Conservation (phyloP, 192 early-diverging fungal genomes). For the Phycomyces blakesleeanus region DNA sequence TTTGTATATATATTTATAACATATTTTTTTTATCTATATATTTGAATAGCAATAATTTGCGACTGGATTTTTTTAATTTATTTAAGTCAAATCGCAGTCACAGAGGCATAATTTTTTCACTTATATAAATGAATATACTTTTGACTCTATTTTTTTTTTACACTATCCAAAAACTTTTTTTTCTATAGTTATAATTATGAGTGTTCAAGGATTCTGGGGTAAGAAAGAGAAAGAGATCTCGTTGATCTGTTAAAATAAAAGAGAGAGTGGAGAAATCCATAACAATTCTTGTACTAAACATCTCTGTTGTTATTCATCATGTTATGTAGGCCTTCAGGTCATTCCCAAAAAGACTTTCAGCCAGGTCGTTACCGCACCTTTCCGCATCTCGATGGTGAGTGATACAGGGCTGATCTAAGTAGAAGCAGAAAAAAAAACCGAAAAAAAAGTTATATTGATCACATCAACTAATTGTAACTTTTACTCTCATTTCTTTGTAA, state of each 20-base stretch:
- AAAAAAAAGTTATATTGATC: neutral
- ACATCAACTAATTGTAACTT: neutral
- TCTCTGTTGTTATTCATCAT: neutral
- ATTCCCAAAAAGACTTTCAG: slow-evolving; percentile 71
- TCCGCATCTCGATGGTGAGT: slow-evolving; percentile 73
- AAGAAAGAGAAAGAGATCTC: slow-evolving; percentile 10
- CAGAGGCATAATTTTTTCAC: too few relatives aligned
- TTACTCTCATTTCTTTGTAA: too few relatives aligned
- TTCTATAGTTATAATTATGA: slow-evolving; percentile 8
- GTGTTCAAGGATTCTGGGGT: slow-evolving; percentile 34
- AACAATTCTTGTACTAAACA: neutral
- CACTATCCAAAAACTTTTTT: too few relatives aligned
- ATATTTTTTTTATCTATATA: too few relatives aligned
- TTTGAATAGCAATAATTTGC: too few relatives aligned
- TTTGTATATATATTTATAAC: too few relatives aligned
- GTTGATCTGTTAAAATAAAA: neutral
- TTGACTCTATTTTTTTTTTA: too few relatives aligned
- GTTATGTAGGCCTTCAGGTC: slow-evolving; percentile 51
- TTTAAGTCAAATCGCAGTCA: too few relatives aligned
- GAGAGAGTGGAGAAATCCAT: neutral
- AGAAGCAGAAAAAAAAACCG: neutral
- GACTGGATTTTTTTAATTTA: too few relatives aligned
- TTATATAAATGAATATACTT: too few relatives aligned
- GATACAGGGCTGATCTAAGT: neutral
- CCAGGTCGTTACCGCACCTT: slow-evolving; percentile 73